Evolutionary conservation across 768 basidiomycete genomes (phyloP).

Genomic region (Lactarius akahatsu): DNA sequence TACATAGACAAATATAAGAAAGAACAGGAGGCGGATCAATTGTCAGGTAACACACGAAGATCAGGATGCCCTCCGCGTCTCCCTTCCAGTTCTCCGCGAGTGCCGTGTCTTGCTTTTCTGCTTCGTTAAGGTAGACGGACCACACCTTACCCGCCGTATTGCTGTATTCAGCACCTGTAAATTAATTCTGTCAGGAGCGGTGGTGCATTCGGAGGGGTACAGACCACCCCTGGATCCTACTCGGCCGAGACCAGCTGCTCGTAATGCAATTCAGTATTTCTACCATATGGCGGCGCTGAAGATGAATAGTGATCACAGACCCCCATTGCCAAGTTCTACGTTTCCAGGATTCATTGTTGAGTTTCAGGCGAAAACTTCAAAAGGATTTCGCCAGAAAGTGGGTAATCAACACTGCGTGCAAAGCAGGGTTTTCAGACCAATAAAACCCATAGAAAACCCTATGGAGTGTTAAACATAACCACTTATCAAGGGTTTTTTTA

Average conservation of each 20-base stretch:
- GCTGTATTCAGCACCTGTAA: neutral
- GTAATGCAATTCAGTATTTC: too few relatives aligned
- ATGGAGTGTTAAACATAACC: too few relatives aligned
- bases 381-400: too few relatives aligned
- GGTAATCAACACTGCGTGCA: too few relatives aligned
- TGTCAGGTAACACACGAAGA: slow-evolving; percentile 3
- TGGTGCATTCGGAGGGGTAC: too few relatives aligned
- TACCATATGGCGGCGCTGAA: too few relatives aligned
- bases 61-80: slow-evolving; percentile 15
- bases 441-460: too few relatives aligned
- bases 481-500: too few relatives aligned
- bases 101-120: slow-evolving; percentile 5
- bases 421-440: too few relatives aligned
- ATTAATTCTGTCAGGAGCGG: neutral
- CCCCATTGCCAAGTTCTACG: neutral
- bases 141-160: slow-evolving; percentile 10
- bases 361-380: too few relatives aligned
- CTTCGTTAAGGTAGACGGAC: slow-evolving; percentile 18
- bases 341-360: neutral
- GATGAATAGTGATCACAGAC: neutral
- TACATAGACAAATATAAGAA: neutral
- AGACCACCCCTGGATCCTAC: neutral
- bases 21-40: neutral
- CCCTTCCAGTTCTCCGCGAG: slow-evolving; percentile 18
- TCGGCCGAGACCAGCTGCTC: neutral